Base-by-base conservation (phyloP, 1,139 yeast species). In the Saccharomyces hybrid region DNA sequence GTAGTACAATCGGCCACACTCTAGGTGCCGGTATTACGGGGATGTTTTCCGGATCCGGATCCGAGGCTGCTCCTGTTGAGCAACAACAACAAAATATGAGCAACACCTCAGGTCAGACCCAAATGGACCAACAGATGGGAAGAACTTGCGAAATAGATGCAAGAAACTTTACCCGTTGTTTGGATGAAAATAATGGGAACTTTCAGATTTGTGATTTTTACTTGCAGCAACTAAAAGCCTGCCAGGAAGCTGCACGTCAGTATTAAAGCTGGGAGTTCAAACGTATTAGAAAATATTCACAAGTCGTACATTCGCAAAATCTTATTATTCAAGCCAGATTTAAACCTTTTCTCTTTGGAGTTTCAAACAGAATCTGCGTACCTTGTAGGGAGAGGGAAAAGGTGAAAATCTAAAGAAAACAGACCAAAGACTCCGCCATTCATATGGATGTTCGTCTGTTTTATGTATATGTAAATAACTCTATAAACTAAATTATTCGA, bases 131-230 rank as follows among this genome's bases (percentile, higher is more conserved):
- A 54, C 59, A 74, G 71, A 61, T 81, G 65, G 75, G 77, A 53
- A 76, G 75, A 60, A 78, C 81, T 54, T 93, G 99, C 78, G 98
- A 91, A 63, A 85, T 79, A 52, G 97, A 90, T 70, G 98, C 98
- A 56, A 85, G 93, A 77, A 85, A 83, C 75, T 89, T 93, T 77
- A 91, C 99, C 64, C 87, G 88, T 78, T 93, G 99, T 78, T 78
- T 93, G 69, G 93, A 85, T 69, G 96, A 89, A 66, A 89, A 93
- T 75, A 78, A 80, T 64, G 98, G 98, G 64, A 90, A 93, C 80
- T 88, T 89, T 90, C 96, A 90, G 76, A 84, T 87, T 64, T 93
- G 99, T 76, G 97, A 90, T 70, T 93, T 81, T 82, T 93, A 93
- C 76, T 80, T 93, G 75, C 98, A 91, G 76, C 97, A 91, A 77